These are phyloP conservation scores for Heterobasidion parviporum DNA, from an alignment of 1,284 basidiomycete species.

Conservation along the genomic window DNA sequence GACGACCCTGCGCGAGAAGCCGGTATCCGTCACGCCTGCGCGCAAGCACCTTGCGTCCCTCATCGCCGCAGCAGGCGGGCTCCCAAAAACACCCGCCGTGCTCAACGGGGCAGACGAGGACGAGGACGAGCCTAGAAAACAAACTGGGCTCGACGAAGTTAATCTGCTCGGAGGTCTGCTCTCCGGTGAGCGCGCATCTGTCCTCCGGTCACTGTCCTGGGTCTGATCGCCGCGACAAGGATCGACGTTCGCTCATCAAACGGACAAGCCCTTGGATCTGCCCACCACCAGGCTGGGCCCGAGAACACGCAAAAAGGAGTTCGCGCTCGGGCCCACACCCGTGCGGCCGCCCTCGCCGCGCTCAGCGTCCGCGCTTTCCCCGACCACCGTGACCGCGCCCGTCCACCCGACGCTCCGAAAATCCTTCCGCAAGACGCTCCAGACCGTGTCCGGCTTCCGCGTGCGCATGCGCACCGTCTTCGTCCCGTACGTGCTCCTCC, in stretches of 20 bases:
- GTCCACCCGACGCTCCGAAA: conserved; percentile 66
- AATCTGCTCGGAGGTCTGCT: conserved; percentile 68
- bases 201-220: background rate
- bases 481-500: conserved; percentile 68
- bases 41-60: conserved; percentile 45
- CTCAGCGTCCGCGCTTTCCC: background rate
- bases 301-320: conserved; percentile 51
- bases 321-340: conserved; percentile 38
- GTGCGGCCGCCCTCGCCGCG: background rate
- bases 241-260: conserved; percentile 33
- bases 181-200: conserved; percentile 29
- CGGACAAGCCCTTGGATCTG: conserved; percentile 31
- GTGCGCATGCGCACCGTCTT: conserved; percentile 87
- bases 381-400: conserved; percentile 10
- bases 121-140: conserved; percentile 16
- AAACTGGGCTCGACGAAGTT: conserved; percentile 64
- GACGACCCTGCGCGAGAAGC: conserved; percentile 69
- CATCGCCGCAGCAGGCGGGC: conserved; percentile 26
- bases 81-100: conserved; percentile 14
- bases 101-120: conserved; percentile 20
- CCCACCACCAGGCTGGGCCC: conserved; percentile 62
- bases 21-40: conserved; percentile 41
- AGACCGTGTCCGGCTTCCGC: conserved; percentile 71
- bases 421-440: conserved; percentile 74
- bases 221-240: conserved; percentile 21